These are phyloP conservation scores for Solanum paucissectum DNA, from an alignment of 257 asterid genomes.

Conservation along the genomic window DNA sequence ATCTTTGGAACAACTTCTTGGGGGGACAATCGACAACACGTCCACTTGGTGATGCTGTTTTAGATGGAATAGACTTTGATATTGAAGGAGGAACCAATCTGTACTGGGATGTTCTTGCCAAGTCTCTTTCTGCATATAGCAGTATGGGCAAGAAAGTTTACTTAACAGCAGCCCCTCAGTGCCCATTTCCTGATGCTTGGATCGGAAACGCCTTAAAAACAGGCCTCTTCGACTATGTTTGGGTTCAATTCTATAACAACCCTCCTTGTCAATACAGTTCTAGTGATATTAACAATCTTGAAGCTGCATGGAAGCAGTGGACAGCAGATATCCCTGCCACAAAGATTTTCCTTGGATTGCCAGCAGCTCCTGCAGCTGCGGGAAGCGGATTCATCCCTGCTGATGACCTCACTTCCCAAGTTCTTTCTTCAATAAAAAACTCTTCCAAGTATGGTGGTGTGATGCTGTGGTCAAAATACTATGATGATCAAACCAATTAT, in stretches of 20 bases:
- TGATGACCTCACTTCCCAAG: neutral
- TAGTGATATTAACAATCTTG: neutral
- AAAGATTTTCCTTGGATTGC: neutral
- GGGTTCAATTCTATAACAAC: constrained; percentile 1
- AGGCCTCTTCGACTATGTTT: neutral
- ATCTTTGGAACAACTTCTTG: constrained; percentile 7
- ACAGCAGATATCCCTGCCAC: neutral
- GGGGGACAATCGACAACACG: neutral
- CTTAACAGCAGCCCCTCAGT: constrained; percentile 4
- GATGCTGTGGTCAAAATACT: neutral
- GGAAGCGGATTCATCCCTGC: neutral
- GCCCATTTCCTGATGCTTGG: constrained; percentile 11
- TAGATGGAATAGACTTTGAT: constrained; percentile 7
- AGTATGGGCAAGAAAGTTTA: neutral
- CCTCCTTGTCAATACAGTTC: constrained; percentile 1
- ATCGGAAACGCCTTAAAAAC: neutral
- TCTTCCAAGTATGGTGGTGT: neutral
- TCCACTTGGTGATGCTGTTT: constrained; percentile 2
- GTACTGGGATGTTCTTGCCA: constrained; percentile 6
- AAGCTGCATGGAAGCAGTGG: constrained; percentile 3
- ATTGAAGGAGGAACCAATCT: constrained; percentile 1
- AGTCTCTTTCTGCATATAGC: constrained; percentile 3
- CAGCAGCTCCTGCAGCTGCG: neutral
- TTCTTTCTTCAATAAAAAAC: neutral
- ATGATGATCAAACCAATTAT: neutral